A percentile compares a stretch with the other conserved stretches of the same genome.
phyloP scores from a whole-genome alignment of 805 yeast species.

The Trichomonascus vanleenenianus region DNA sequence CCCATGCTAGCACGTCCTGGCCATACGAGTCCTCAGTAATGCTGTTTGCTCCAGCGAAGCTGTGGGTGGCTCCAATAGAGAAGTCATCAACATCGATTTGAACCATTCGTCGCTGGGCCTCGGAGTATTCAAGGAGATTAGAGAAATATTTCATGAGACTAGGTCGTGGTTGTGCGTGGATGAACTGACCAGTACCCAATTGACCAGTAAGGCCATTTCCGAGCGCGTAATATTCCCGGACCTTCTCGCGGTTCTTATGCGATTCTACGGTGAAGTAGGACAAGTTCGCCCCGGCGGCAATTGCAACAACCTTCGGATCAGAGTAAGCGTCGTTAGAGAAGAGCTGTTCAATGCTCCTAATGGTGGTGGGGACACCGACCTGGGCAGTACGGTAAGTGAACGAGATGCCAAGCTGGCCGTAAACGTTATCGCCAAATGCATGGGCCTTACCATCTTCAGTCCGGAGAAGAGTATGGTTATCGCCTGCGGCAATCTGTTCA shows the following conservation, averaged over 20 bases:
- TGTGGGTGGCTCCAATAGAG: slow-evolving; percentile 60
- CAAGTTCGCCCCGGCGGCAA: slow-evolving; percentile 67
- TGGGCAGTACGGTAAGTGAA: slow-evolving; percentile 58
- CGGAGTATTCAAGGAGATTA: slow-evolving; percentile 49
- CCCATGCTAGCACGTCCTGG: slow-evolving; percentile 66
- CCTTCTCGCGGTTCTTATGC: slow-evolving; percentile 15
- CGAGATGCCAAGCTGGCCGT: slow-evolving; percentile 77
- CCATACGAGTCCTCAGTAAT: slow-evolving; percentile 42
- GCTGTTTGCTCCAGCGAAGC: slow-evolving; percentile 31
- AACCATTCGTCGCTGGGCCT: slow-evolving; percentile 33
- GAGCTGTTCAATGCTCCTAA: slow-evolving; percentile 34
- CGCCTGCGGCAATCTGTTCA: slow-evolving; percentile 62
- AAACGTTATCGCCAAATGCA: slow-evolving; percentile 78
- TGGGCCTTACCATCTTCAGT: slow-evolving; percentile 63
- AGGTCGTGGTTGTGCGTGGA: slow-evolving; percentile 69
- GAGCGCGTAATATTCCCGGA: slow-evolving; percentile 41
- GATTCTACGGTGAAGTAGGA: slow-evolving; percentile 37
- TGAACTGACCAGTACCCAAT: slow-evolving; percentile 67
- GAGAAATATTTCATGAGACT: slow-evolving; percentile 43
- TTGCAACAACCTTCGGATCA: slow-evolving; percentile 24
- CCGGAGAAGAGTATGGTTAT: slow-evolving; percentile 61
- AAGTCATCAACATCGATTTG: slow-evolving; percentile 44
- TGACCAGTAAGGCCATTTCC: slow-evolving; percentile 87
- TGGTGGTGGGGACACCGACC: slow-evolving; percentile 59
- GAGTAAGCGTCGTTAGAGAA: slow-evolving; percentile 32